These are phyloP conservation scores for Penicillium aurantiogriseum DNA, from an alignment of 2,329 filamentous ascomycete genomes.

Conservation along the genomic window DNA sequence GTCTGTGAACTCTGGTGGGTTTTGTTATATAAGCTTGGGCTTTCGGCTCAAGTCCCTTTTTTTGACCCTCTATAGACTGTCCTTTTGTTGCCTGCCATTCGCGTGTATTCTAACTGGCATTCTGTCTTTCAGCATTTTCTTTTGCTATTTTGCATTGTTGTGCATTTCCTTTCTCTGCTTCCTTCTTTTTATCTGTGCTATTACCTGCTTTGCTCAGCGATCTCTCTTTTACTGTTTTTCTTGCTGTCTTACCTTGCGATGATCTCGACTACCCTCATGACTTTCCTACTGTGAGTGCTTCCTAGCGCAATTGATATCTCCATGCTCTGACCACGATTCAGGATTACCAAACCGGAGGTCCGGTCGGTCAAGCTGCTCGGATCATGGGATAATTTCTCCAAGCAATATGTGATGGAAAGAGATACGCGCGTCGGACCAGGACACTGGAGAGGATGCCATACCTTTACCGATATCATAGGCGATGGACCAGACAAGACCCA, in stretches of 20 bases:
- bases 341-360: constrained; percentile 38
- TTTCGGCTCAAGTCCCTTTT: neutral
- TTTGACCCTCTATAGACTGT: constrained; percentile 5
- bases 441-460: constrained; percentile 84
- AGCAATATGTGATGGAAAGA: constrained; percentile 74
- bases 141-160: constrained; percentile 9
- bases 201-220: constrained; percentile 1
- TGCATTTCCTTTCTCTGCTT: neutral
- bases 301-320: neutral
- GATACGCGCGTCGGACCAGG: constrained; percentile 71
- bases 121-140: constrained; percentile 8
- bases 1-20: neutral
- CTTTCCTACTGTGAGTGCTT: constrained; percentile 35
- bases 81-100: constrained; percentile 6
- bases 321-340: constrained; percentile 26
- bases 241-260: constrained; percentile 20
- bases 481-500: constrained; percentile 63
- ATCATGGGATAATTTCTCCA: constrained; percentile 92
- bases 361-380: constrained; percentile 75
- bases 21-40: constrained; percentile 2
- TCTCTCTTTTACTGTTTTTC: constrained; percentile 8
- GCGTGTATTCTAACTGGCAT: constrained; percentile 3
- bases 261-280: constrained; percentile 39
- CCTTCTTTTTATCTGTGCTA: neutral
- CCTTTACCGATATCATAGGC: constrained; percentile 79